Evolutionary conservation across 2,329 filamentous ascomycete genomes (phyloP).

Genomic region (Fusarium pseudocircinatum): DNA sequence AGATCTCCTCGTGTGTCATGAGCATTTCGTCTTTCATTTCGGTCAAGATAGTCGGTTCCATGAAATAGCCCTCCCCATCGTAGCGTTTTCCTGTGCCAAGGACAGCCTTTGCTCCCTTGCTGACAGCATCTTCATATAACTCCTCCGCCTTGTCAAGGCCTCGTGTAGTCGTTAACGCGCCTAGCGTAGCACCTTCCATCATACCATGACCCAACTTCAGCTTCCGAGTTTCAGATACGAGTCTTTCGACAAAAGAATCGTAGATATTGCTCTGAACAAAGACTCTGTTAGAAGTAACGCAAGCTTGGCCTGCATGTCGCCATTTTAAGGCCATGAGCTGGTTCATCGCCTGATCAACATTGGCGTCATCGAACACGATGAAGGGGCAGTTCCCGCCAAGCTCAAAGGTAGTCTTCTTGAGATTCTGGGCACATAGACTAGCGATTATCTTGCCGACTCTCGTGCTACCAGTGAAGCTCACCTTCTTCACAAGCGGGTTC

Average conservation of each 20-base stretch:
- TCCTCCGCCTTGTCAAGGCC: slow-evolving; percentile 10
- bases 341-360: slow-evolving; percentile 44
- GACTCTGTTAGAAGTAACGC: slow-evolving; percentile 69
- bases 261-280: slow-evolving; percentile 68
- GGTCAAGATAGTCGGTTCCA: slow-evolving; percentile 21
- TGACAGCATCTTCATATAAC: slow-evolving; percentile 16
- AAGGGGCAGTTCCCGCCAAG: slow-evolving; percentile 76
- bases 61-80: slow-evolving; percentile 1
- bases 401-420: slow-evolving; percentile 76
- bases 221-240: not conserved
- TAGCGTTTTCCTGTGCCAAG: not conserved
- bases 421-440: slow-evolving; percentile 64
- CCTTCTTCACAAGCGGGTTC: slow-evolving; percentile 63
- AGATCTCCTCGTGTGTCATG: slow-evolving; percentile 25
- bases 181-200: not conserved
- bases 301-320: slow-evolving; percentile 75
- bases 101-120: not conserved
- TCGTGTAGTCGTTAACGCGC: slow-evolving; percentile 16
- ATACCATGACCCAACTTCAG: slow-evolving; percentile 1
- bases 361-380: slow-evolving; percentile 73
- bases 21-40: slow-evolving; percentile 13
- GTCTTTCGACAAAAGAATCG: slow-evolving; percentile 47
- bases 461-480: slow-evolving; percentile 84
- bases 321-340: slow-evolving; percentile 60
- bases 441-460: slow-evolving; percentile 73